Evolutionary conservation across 164 flowering plant species (phyloP).

Genomic region (Vitis riparia): DNA sequence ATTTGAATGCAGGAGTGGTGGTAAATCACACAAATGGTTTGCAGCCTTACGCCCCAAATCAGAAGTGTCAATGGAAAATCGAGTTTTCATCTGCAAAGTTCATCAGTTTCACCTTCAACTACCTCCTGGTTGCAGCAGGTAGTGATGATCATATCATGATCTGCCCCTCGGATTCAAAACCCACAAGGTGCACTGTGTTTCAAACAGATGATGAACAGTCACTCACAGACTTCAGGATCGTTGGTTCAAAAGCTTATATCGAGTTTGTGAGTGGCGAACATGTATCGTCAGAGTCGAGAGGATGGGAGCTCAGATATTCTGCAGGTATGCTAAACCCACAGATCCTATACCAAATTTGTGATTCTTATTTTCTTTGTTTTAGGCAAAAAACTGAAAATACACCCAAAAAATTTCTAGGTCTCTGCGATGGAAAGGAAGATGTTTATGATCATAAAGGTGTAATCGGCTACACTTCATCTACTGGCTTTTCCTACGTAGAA

Average conservation of each 20-base stretch:
- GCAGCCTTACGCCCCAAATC: constrained; percentile 16
- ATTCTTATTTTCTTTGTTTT: no score
- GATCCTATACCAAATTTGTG: neutral
- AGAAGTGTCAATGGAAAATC: constrained; percentile 16
- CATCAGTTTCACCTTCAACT: constrained; percentile 14
- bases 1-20: constrained; percentile 4
- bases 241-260: constrained; percentile 11
- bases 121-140: constrained; percentile 8
- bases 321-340: constrained; percentile 5
- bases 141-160: constrained; percentile 14
- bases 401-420: constrained; percentile 1
- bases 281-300: constrained; percentile 13
- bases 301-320: constrained; percentile 15
- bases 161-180: constrained; percentile 8
- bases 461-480: constrained; percentile 10
- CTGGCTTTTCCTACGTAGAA: constrained; percentile 1
- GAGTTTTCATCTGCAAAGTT: constrained; percentile 10
- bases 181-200: neutral
- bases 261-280: constrained; percentile 8
- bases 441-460: constrained; percentile 5
- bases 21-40: constrained; percentile 15
- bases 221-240: neutral
- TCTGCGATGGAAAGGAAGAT: constrained; percentile 16
- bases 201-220: neutral
- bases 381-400: no score